Conservation (phyloP, 2,329 filamentous ascomycete genomes). For the Penicillium hesseltinei region DNA sequence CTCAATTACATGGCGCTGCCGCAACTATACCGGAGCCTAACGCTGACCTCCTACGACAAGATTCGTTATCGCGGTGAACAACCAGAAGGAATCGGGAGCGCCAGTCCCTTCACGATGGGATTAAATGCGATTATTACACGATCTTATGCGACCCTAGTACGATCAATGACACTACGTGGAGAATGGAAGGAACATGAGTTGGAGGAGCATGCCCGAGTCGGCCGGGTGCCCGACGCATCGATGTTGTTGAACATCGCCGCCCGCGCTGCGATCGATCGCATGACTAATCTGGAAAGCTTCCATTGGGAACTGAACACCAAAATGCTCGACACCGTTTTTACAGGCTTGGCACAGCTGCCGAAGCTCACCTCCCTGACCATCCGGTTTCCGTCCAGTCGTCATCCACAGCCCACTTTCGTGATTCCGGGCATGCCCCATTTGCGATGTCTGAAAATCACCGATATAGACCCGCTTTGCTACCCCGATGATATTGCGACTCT, state of each 20-base stretch:
- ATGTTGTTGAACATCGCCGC: constrained; percentile 63
- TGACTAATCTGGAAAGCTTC: constrained; percentile 55
- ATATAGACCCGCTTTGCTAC: constrained; percentile 64
- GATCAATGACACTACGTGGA: constrained; percentile 53
- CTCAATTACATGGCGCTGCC: constrained; percentile 65
- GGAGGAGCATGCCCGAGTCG: constrained; percentile 57
- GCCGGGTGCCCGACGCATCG: constrained; percentile 60
- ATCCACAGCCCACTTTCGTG: constrained; percentile 56
- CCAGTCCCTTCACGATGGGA: constrained; percentile 63
- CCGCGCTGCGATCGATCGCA: constrained; percentile 59
- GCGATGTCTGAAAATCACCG: constrained; percentile 52
- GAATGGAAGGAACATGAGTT: constrained; percentile 58
- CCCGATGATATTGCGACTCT: constrained; percentile 61
- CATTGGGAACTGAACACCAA: constrained; percentile 63
- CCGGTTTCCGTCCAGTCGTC: constrained; percentile 55
- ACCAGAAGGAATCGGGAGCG: constrained; percentile 61
- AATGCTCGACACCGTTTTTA: constrained; percentile 58
- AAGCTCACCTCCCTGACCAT: constrained; percentile 55
- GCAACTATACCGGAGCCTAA: constrained; percentile 58
- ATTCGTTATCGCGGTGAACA: constrained; percentile 58
- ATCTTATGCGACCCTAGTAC: constrained; percentile 53
- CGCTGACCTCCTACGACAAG: constrained; percentile 57
- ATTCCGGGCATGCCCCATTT: constrained; percentile 59
- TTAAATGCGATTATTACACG: constrained; percentile 61
- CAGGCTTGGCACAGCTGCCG: constrained; percentile 52